These are phyloP conservation scores for Selaginella tamariscina DNA, from an alignment of 75 land plant genomes.

Conservation along the genomic window DNA sequence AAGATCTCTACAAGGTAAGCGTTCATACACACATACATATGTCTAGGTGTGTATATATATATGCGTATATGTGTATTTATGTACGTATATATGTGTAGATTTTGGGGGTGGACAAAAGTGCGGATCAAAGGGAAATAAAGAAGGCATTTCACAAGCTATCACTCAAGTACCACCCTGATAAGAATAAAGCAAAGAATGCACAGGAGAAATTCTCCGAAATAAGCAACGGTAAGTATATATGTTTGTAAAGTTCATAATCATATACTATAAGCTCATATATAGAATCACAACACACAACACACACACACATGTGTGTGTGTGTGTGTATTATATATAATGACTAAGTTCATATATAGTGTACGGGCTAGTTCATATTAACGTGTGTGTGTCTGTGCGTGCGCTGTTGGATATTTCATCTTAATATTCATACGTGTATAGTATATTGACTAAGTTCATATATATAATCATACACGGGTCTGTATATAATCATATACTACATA, in stretches of 20 bases:
- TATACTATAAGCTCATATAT: too few relatives aligned
- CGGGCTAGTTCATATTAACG: neutral
- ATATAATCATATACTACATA: neutral
- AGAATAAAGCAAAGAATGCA: conserved; percentile 75
- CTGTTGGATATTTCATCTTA: neutral
- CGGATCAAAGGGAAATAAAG: conserved; percentile 84
- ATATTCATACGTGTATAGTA: too few relatives aligned
- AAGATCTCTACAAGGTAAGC: conserved; percentile 57
- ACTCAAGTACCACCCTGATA: conserved; percentile 92
- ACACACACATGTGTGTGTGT: neutral
- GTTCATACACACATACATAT: neutral
- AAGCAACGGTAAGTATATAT: conserved; percentile 58
- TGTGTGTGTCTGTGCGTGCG: neutral
- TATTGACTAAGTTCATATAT: too few relatives aligned
- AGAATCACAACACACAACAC: too few relatives aligned
- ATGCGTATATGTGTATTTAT: conserved; percentile 5
- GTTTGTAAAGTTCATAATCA: neutral
- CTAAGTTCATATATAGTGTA: neutral
- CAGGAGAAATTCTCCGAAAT: conserved; percentile 81
- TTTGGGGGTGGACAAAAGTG: conserved; percentile 81
- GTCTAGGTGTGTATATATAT: neutral
- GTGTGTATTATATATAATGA: neutral
- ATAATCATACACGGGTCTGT: neutral
- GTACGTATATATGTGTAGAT: conserved; percentile 29
- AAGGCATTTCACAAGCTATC: conserved; percentile 97